Conservation (phyloP, 2,329 filamentous ascomycete species). For the Penicillium sp. region DNA sequence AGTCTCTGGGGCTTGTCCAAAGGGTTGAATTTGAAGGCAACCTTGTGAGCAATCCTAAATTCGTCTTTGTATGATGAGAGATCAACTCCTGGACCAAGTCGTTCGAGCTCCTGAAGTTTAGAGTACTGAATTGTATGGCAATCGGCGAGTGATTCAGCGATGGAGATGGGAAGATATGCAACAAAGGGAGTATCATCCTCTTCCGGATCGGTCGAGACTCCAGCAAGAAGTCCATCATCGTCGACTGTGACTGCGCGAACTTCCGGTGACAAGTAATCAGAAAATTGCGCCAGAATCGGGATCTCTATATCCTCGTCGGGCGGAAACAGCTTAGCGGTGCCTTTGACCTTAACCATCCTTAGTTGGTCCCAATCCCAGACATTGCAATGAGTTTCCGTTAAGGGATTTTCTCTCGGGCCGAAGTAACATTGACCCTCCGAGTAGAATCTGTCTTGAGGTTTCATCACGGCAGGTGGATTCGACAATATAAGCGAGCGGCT, state of each 20-base stretch:
- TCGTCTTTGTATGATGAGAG: constrained; percentile 20
- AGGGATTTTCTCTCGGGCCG: constrained; percentile 18
- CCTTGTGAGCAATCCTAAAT: constrained; percentile 14
- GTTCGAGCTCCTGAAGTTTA: constrained; percentile 22
- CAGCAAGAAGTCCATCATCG: constrained; percentile 23
- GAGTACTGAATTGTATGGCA: constrained; percentile 20
- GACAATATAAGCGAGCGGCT: neutral
- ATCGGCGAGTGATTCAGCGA: constrained; percentile 12
- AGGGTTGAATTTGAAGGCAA: constrained; percentile 27
- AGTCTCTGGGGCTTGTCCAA: constrained; percentile 16
- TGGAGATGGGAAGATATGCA: constrained; percentile 23
- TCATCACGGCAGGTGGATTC: neutral
- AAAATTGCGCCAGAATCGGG: constrained; percentile 19
- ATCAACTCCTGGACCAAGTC: constrained; percentile 21
- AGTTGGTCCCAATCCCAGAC: constrained; percentile 30
- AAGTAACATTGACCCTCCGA: constrained; percentile 24
- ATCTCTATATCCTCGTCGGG: constrained; percentile 24
- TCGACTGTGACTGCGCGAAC: constrained; percentile 24
- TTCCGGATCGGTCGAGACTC: constrained; percentile 24
- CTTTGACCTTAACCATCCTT: constrained; percentile 27
- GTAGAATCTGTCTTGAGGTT: constrained; percentile 15
- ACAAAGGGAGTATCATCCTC: constrained; percentile 23
- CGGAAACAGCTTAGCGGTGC: constrained; percentile 26
- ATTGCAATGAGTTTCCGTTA: constrained; percentile 25
- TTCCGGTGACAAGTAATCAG: constrained; percentile 23